Evolutionary conservation across 73 alveolate genomes (phyloP).

Genomic region (Blepharisma japonicum): DNA sequence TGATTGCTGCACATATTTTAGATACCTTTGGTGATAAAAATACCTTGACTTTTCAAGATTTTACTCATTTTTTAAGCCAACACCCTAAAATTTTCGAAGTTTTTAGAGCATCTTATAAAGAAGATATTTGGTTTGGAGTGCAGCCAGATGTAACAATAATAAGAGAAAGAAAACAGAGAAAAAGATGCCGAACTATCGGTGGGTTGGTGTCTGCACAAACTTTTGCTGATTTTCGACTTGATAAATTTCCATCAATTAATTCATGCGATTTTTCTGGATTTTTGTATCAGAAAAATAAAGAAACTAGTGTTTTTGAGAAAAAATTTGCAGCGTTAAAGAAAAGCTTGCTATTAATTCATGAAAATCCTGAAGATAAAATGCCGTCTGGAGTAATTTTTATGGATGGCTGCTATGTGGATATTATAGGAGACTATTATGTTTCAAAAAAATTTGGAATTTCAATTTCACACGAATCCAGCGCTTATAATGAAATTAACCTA

Average conservation of each 20-base stretch:
- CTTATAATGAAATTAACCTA: background rate
- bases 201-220: no score
- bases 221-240: no score
- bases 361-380: background rate
- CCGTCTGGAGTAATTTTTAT: background rate
- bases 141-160: background rate
- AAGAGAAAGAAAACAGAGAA: no score
- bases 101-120: background rate
- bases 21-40: background rate
- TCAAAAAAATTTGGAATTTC: conserved; percentile 14
- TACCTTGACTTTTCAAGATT: background rate
- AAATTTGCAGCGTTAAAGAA: background rate
- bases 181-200: no score
- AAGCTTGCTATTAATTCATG: background rate
- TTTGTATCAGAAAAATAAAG: no score
- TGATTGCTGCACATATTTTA: background rate
- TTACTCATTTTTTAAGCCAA: background rate
- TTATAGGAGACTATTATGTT: background rate
- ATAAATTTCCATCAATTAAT: no score
- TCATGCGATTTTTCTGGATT: no score
- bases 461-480: background rate
- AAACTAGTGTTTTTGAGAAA: no score
- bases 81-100: background rate
- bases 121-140: background rate
- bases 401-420: conserved; percentile 32